Base-by-base conservation (phyloP, 768 basidiomycete species). In the Mycena vulgaris region DNA sequence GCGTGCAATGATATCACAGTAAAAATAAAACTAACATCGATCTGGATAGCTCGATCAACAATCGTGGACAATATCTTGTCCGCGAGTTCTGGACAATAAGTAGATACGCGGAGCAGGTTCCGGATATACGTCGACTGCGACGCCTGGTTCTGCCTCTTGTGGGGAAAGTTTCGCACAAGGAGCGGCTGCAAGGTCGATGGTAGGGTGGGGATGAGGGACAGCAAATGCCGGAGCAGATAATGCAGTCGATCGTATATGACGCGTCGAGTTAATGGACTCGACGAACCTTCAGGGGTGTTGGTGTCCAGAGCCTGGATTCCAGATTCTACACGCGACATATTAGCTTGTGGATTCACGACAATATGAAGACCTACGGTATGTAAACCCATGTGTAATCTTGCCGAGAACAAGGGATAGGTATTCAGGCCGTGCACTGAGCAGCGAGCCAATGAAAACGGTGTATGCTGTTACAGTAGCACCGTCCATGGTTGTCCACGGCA, bases 401-500 rank as follows among this genome's bases (percentile, higher is more conserved):
- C 87, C 86, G 7, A 98, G 89, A 8, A 98, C 91, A 60, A 93
- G 86, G 27, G 92, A 92, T 35, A 97, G 87, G 81, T 97, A 98
- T 82, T 98, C 95, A 68, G 97, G 95, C 70, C 93, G 85, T 27
- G 97, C 95, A 70, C 94, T 95, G 74, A 97, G 89, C 45, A 99
- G 89, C 85, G 97, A 95, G 30, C 95, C 94, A 55, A 96, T 89
- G 78, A 98, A 98, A 39, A 93, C 88, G 33, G 92, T 93, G 81
- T 97, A 98, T 6, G 92, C 91, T 80, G 92, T 93, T 60, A 97
- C 96, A 72, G 97, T 94, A 37, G 84, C 83, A 35, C 88, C 88
- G 76, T 97, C 96, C 81, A 95, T 89, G n/a, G 91, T 94, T 19
- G 94, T 92, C 98, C 98, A 99, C 16, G 96, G 95, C 76, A 98